Percentiles rank a stretch among this genome's conserved stretches.
Evolutionary conservation across 176 grass and related monocot species (phyloP).

Genomic region (Hordeum marinum): DNA sequence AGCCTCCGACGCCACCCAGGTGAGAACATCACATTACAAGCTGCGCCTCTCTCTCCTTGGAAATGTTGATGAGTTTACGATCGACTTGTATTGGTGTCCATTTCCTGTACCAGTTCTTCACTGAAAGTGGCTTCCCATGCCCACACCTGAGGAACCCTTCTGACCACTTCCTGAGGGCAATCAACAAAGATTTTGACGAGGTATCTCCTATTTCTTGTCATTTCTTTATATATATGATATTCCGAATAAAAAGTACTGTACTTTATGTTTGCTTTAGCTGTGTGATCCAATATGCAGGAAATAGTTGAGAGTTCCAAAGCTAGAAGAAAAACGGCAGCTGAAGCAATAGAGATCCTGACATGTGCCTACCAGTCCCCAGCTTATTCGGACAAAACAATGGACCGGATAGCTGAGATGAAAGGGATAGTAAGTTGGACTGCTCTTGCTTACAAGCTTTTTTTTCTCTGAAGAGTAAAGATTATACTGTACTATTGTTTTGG

Average conservation of each 20-base stretch:
- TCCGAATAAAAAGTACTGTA: background rate
- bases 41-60: background rate
- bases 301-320: conserved; percentile 5
- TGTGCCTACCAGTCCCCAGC: conserved; percentile 17
- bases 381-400: conserved; percentile 10
- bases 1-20: conserved; percentile 22
- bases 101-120: conserved; percentile 27
- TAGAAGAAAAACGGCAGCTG: conserved; percentile 24
- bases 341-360: conserved; percentile 37
- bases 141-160: conserved; percentile 33
- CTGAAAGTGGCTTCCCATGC: conserved; percentile 34
- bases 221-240: background rate
- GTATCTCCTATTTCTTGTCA: background rate
- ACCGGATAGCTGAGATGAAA: conserved; percentile 31
- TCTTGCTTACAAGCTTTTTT: background rate
- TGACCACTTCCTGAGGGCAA: conserved; percentile 40
- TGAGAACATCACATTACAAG: no score
- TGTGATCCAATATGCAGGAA: conserved; percentile 15
- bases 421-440: background rate
- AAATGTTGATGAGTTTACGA: background rate
- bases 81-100: no score
- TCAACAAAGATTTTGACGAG: conserved; percentile 55
- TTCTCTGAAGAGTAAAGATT: background rate
- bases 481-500: background rate
- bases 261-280: background rate